Evolutionary conservation across 2,329 filamentous ascomycete genomes (phyloP).

Genomic region (Stromatinia cepivora): DNA sequence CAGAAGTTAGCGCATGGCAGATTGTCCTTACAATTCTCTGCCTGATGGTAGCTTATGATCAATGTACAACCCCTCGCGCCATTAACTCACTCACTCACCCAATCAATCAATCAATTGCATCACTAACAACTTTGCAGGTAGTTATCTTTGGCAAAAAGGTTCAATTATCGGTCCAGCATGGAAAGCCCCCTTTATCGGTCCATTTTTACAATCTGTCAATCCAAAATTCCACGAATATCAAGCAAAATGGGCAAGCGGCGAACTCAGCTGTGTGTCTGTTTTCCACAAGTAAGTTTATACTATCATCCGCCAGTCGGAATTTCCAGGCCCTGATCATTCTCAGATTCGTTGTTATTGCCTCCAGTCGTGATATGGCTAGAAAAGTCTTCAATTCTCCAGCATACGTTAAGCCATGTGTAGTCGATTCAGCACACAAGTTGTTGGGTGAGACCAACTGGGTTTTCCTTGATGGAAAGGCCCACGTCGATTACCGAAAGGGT

Average conservation of each 20-base stretch:
- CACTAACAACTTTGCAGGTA: constrained; percentile 53
- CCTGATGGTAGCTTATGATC: constrained; percentile 79
- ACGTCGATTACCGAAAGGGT: constrained; percentile 96
- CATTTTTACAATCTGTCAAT: constrained; percentile 88
- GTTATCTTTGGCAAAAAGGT: constrained; percentile 74
- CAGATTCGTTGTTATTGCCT: constrained; percentile 96
- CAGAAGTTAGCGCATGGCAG: constrained; percentile 56
- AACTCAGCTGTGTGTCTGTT: constrained; percentile 93
- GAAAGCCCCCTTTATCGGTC: constrained; percentile 89
- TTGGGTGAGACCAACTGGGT: constrained; percentile 94
- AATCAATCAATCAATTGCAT: neutral
- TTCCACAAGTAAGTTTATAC: constrained; percentile 85
- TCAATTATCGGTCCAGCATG: constrained; percentile 71
- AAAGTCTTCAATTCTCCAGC: constrained; percentile 94
- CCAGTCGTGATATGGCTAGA: constrained; percentile 89
- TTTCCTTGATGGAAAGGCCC: constrained; percentile 90
- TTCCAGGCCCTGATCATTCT: constrained; percentile 3
- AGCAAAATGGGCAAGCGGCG: constrained; percentile 87
- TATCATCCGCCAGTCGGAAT: neutral
- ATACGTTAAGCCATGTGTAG: constrained; percentile 94
- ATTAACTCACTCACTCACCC: neutral
- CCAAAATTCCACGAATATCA: constrained; percentile 91
- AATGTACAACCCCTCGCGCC: constrained; percentile 58
- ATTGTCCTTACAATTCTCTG: constrained; percentile 70
- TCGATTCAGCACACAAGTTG: constrained; percentile 91